These are phyloP conservation scores for Russula emetica DNA, from an alignment of 768 basidiomycete genomes.

Conservation along the genomic window DNA sequence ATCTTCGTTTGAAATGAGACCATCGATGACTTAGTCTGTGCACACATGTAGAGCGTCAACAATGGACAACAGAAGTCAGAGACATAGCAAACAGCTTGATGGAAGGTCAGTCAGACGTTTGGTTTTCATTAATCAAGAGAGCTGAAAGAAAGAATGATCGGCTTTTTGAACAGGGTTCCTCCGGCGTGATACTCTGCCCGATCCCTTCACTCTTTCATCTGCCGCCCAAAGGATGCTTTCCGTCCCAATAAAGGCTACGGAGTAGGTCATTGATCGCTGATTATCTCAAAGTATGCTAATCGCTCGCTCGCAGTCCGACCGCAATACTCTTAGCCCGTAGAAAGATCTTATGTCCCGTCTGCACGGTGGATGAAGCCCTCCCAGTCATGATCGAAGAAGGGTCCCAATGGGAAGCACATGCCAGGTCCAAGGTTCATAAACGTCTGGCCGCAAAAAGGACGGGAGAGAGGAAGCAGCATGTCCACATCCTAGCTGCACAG, in stretches of 20 bases:
- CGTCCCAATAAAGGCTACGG: slow-evolving; percentile 42
- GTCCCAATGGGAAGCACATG: slow-evolving; percentile 52
- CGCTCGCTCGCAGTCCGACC: slow-evolving; percentile 45
- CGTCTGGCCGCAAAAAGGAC: slow-evolving; percentile 36
- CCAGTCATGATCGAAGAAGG: slow-evolving; percentile 64
- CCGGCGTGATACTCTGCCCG: slow-evolving; percentile 42
- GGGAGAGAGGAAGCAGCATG: not conserved
- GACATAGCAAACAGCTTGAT: slow-evolving; percentile 47
- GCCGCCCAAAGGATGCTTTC: slow-evolving; percentile 51
- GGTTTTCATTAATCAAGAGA: not conserved
- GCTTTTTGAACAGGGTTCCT: slow-evolving; percentile 19
- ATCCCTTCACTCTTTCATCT: slow-evolving; percentile 54
- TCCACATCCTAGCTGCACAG: not conserved
- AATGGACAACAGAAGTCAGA: slow-evolving; percentile 57
- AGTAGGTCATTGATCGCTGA: slow-evolving; percentile 36
- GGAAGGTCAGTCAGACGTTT: slow-evolving; percentile 38
- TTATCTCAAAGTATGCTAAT: not conserved
- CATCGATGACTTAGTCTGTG: slow-evolving; percentile 35
- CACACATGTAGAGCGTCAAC: slow-evolving; percentile 4
- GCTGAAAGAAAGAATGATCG: not conserved
- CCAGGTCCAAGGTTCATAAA: slow-evolving; percentile 52
- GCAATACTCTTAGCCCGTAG: slow-evolving; percentile 51
- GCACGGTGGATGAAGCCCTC: slow-evolving; percentile 51
- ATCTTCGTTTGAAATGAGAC: slow-evolving; percentile 35
- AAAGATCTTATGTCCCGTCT: slow-evolving; percentile 56